These are phyloP conservation scores for Strobilomyces confusus DNA, from an alignment of 768 basidiomycete species.

Conservation along the genomic window DNA sequence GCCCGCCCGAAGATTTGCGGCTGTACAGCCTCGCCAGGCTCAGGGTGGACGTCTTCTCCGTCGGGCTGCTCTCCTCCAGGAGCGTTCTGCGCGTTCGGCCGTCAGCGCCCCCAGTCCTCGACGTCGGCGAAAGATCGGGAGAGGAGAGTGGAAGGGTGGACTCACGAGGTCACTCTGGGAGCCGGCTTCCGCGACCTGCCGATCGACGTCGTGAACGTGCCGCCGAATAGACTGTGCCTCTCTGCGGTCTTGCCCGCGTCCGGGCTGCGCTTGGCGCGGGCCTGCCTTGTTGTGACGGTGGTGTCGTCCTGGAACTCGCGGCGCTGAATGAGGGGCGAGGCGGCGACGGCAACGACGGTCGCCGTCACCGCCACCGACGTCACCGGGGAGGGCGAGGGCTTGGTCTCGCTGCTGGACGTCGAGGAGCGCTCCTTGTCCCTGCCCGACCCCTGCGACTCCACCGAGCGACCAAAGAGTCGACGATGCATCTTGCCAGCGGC, in stretches of 20 bases:
- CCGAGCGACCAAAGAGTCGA: slow-evolving; percentile 60
- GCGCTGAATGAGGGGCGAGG: slow-evolving; percentile 19
- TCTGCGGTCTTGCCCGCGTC: slow-evolving; percentile 48
- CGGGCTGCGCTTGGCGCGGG: slow-evolving; percentile 46
- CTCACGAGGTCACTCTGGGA: slow-evolving; percentile 65
- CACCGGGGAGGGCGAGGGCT: slow-evolving; percentile 23
- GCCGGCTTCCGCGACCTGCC: slow-evolving; percentile 78
- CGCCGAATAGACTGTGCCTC: slow-evolving; percentile 81
- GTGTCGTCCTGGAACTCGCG: slow-evolving; percentile 25
- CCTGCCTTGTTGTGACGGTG: slow-evolving; percentile 29
- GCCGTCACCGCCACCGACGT: slow-evolving; percentile 1
- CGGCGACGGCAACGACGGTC: neutral
- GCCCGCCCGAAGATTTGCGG: slow-evolving; percentile 39
- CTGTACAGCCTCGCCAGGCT: slow-evolving; percentile 48
- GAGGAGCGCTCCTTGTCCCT: slow-evolving; percentile 34
- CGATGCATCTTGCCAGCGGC: slow-evolving; percentile 37
- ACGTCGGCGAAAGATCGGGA: neutral
- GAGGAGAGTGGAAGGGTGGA: slow-evolving; percentile 9
- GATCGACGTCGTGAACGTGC: slow-evolving; percentile 53
- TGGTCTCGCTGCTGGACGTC: slow-evolving; percentile 26
- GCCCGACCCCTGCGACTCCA: slow-evolving; percentile 8
- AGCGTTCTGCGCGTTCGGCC: slow-evolving; percentile 26
- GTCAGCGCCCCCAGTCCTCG: too few relatives aligned
- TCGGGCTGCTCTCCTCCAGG: slow-evolving; percentile 31
- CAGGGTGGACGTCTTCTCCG: slow-evolving; percentile 46